These are phyloP conservation scores for Phytophthora idaei DNA, from an alignment of 352 stramenopile genomes.

Conservation along the genomic window DNA sequence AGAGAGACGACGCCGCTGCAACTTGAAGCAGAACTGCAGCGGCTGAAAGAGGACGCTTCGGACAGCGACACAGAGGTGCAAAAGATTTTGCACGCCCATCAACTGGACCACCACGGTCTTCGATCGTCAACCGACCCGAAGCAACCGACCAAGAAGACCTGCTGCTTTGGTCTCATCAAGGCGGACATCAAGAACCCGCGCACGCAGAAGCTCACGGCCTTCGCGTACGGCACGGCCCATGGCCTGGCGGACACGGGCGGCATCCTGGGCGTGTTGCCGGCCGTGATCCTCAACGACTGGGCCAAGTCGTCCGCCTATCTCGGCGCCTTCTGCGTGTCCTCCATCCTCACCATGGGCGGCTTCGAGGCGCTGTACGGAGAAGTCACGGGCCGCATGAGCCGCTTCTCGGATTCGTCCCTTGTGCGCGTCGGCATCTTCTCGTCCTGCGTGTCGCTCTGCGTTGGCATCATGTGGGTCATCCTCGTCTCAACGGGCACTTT, in stretches of 20 bases:
- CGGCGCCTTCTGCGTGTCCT: conserved; percentile 82
- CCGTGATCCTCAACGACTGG: conserved; percentile 84
- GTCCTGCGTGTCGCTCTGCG: conserved; percentile 62
- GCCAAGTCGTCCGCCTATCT: conserved; percentile 81
- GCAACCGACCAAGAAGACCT: conserved; percentile 26
- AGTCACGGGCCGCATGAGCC: conserved; percentile 61
- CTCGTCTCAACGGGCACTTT: conserved; percentile 71
- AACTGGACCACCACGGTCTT: conserved; percentile 39
- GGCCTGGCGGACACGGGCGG: conserved; percentile 76
- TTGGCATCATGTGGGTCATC: conserved; percentile 76
- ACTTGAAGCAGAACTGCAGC: conserved; percentile 18
- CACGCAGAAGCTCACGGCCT: conserved; percentile 71
- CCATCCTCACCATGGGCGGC: conserved; percentile 87
- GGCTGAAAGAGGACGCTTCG: conserved; percentile 12
- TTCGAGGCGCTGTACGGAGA: conserved; percentile 87
- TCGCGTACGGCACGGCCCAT: conserved; percentile 87
- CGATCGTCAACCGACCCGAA: conserved; percentile 1
- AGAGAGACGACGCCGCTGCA: conserved; percentile 44
- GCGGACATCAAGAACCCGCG: conserved; percentile 65
- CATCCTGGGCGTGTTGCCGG: conserved; percentile 85
- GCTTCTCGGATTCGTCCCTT: conserved; percentile 60
- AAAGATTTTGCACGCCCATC: conserved; percentile 46
- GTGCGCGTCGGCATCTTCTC: conserved; percentile 72
- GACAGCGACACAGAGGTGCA: conserved; percentile 39
- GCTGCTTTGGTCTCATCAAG: conserved; percentile 48